Base-by-base conservation (phyloP, 2,329 filamentous ascomycete genomes). In the Aureobasidium uvarum region DNA sequence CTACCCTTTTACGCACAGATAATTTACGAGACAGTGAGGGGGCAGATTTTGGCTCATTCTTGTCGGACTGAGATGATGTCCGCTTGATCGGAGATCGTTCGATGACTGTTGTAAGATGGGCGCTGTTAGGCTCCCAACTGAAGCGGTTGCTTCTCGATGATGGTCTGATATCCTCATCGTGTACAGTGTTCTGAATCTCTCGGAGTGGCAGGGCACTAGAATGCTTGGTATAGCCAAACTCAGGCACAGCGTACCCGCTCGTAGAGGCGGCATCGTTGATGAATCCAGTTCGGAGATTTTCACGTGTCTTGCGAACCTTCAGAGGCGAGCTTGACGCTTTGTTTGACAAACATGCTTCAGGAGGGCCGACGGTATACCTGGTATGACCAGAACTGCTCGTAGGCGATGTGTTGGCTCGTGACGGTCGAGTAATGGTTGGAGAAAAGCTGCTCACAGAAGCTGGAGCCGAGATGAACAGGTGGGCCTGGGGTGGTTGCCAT, bases 221-320 rank as follows among this genome's bases (percentile, higher is more conserved):
- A 16, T 52, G 14, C 33, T 51, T 62, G 58, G 8, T 51, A 10
- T 50, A 16, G n/a, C 33, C 13, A 31, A 41, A 16, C n/a, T 62
- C 33, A 2, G 36, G 23, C 11, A 51, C 58, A 20, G 45, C 31
- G 36, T 20, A 4, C 39, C 4, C 33, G 25, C 20, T 13, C 8
- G 45, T 25, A n/a, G 23, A 36, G 25, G 2, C 23, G 25, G 18
- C 48, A 23, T 45, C 48, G 36, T 45, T 18, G 23, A 33, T 7
- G n/a, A 31, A 54, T 31, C 36, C 60, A 18, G 71, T 66, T 51
- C 68, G 72, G 31, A 75, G 69, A 59, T 74, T 74, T 67, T 76
- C 74, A n/a, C 74, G 68, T 20, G 74, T 75, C 65, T 76, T 75
- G 33, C 72, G 73, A 16, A 76, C 72, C 38, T 71, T 72, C 20